Percentiles rank a stretch among this genome's conserved stretches.
phyloP scores from a whole-genome alignment of 177 flowering plant genomes.

The Vitis hybrid region DNA sequence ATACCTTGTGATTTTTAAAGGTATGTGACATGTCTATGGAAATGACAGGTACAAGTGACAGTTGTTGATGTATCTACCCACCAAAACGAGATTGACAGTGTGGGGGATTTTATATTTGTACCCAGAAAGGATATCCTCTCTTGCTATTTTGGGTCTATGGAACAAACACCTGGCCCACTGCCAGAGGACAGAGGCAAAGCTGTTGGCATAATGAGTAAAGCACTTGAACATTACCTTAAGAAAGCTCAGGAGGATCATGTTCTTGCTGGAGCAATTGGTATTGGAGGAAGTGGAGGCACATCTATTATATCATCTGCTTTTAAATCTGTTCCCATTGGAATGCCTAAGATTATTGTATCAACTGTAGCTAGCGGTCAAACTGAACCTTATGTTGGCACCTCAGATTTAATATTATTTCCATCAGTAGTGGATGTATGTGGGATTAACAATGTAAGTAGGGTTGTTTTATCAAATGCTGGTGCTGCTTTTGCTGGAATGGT shows the following conservation, averaged over 20 bases:
- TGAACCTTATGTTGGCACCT: slow-evolving; percentile 70
- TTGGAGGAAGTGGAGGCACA: slow-evolving; percentile 97
- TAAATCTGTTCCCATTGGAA: slow-evolving; percentile 71
- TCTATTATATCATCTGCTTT: slow-evolving; percentile 70
- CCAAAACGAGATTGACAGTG: slow-evolving; percentile 29
- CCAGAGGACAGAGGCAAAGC: too few relatives aligned
- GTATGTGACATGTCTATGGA: not conserved
- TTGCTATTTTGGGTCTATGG: slow-evolving; percentile 23
- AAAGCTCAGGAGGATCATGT: slow-evolving; percentile 12
- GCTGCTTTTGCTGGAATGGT: too few relatives aligned
- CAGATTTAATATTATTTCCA: slow-evolving; percentile 81
- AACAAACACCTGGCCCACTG: too few relatives aligned
- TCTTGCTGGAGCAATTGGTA: slow-evolving; percentile 75
- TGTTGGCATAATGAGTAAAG: too few relatives aligned
- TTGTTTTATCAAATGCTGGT: slow-evolving; percentile 57
- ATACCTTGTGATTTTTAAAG: too few relatives aligned
- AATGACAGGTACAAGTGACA: slow-evolving; percentile 58
- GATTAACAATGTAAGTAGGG: slow-evolving; percentile 71
- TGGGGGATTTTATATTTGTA: slow-evolving; percentile 53
- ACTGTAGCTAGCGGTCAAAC: slow-evolving; percentile 95
- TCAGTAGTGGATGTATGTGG: slow-evolving; percentile 95
- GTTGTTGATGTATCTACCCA: slow-evolving; percentile 78
- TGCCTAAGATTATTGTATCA: slow-evolving; percentile 82
- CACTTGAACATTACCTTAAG: too few relatives aligned
- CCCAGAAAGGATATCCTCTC: slow-evolving; percentile 61